Evolutionary conservation across 106 monocot species (phyloP), one percentile per base, ranked within the genome.

Genomic region (Dendrobium catenatum): DNA sequence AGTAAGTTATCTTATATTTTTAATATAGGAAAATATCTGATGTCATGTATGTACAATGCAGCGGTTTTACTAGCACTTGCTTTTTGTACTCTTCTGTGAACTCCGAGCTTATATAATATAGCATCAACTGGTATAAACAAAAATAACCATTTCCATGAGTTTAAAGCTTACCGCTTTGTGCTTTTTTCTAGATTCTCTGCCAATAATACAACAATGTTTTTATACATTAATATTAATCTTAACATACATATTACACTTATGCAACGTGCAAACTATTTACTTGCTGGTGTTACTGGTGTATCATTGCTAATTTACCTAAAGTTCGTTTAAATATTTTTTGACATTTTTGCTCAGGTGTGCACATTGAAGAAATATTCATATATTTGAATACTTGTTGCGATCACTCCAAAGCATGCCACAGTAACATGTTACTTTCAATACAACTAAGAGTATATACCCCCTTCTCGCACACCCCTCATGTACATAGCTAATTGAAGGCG

Each of bases 1-100:
- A 87, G 99, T 95, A 78, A 90, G 81, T 79, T 81, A 26, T 48
- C 19, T 11, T 37, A 70, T 79, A 41, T 81, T 46, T 43, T 18
- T 73, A 27, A 49, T 16, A 6, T 47, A 49, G 9, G 26, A 49
- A 74, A 19, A 33, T 76, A 26, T 22, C 2, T 76, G 22, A 48
- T 76, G 76, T 26, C 7, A 48, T 24, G 49, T 76, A 13, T 46
- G 18, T 33, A 19, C 24, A 51, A 51, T 24, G 49, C 76, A 76
- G 70, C 37, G 13, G 33, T 33, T 70, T 70, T 70, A 68, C 2
- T 31, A 7, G 31, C 26, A 68, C 4, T 29, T 70, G 10, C 0
- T 33, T 70, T 74, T 20, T 74, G 74, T 74, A n/a, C 43, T 42
- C 20, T 43, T 44, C 0, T 74, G 42, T 74, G 1, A 74, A 44